Evolutionary conservation across 495 filamentous ascomycete species (phyloP), one percentile per base, ranked within the genome.

Genomic region (Trichocladium uniseriatum): DNA sequence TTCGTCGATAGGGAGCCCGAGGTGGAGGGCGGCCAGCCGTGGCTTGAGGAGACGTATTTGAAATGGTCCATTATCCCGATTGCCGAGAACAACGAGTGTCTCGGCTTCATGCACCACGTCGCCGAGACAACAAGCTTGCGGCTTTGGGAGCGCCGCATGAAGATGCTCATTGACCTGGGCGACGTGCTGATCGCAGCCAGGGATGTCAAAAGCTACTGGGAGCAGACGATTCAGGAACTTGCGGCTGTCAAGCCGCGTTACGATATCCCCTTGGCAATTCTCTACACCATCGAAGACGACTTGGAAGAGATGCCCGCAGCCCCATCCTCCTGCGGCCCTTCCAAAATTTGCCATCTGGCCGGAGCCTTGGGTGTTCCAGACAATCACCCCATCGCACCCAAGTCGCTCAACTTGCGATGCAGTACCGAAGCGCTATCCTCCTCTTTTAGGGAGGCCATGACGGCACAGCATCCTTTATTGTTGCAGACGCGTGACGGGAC

Each of bases 31-130:
- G 35, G 66, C 64, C 31, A 70, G 60, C 10, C 69, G 7, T 64
- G 68, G 49, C 62, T 79, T 1, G 80, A 84, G 61, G 82, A 86
- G 64, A 74, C 71, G 0, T 82, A 81, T 40, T 76, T 82, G 49
- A 73, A 73, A 39, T 82, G 79, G 79, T 77, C 73, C 6, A 67
- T 83, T 35, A 74, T 78, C 18, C 80, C 80, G 27, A 69, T 83
- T 18, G 60, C 78, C 14, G 75, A 76, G 9, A 65, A 69, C 35
- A 69, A 75, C 50, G 70, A 74, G n/a, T 68, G 65, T 14, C 62
- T 77, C 15, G 66, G 63, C 13, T 67, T 67, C 37, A 56, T 62
- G 46, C 64, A 69, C 20, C 51, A 60, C 6, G 57, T 66, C 6
- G 50, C 58, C 19, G 66, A 69, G 21, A 62, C 58, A 8, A 69